phyloP scores from a whole-genome alignment of 805 yeast genomes.

The Cyberlindnera galapagoensis region DNA sequence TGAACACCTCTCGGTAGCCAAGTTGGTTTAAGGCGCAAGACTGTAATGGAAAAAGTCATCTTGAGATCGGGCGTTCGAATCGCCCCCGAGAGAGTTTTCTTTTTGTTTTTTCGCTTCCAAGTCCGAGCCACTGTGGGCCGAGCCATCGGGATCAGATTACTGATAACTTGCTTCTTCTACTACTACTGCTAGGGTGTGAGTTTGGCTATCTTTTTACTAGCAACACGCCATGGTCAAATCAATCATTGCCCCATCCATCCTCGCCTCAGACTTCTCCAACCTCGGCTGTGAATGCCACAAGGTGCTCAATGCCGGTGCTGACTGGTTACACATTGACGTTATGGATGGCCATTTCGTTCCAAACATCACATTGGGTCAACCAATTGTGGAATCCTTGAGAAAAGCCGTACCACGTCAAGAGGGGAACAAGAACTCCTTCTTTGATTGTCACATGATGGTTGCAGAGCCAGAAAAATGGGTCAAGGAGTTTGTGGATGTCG shows the following conservation, averaged over 20 bases:
- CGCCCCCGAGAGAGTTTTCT: constrained; percentile 40
- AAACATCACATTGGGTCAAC: constrained; percentile 90
- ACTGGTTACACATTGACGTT: constrained; percentile 96
- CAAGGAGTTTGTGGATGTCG: constrained; percentile 82
- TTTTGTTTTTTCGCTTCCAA: constrained; percentile 8
- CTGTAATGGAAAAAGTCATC: constrained; percentile 35
- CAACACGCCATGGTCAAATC: constrained; percentile 57
- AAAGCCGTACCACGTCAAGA: constrained; percentile 63
- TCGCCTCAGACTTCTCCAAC: constrained; percentile 88
- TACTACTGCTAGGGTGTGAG: too few relatives aligned
- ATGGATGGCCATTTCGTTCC: constrained; percentile 99
- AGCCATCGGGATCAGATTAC: too few relatives aligned
- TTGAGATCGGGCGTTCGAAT: constrained; percentile 46
- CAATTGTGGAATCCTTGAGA: constrained; percentile 74
- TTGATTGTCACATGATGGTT: constrained; percentile 99
- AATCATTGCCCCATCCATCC: constrained; percentile 88
- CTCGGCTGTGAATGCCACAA: constrained; percentile 82
- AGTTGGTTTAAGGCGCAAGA: constrained; percentile 42
- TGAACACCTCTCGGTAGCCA: constrained; percentile 35
- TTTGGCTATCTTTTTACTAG: not conserved
- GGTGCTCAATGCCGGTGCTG: constrained; percentile 76
- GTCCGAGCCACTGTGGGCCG: too few relatives aligned
- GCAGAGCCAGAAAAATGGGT: constrained; percentile 91
- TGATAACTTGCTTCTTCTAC: too few relatives aligned
- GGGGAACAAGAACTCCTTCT: constrained; percentile 45